These are phyloP conservation scores for Aspergillus sp. DNA, from an alignment of 2,329 filamentous ascomycete species.

Conservation along the genomic window DNA sequence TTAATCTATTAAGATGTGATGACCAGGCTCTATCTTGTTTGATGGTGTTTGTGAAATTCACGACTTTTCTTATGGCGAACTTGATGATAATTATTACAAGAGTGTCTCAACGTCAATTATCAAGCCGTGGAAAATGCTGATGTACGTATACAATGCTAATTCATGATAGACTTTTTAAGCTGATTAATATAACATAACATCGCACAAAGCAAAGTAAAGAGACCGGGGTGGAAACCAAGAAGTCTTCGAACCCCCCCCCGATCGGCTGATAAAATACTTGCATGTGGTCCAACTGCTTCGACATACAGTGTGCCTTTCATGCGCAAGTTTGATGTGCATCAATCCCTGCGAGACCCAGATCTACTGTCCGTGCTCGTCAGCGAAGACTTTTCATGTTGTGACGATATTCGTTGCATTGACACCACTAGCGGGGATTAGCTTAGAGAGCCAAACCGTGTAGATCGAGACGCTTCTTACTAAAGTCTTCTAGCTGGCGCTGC, in stretches of 20 bases:
- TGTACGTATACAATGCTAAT: background rate
- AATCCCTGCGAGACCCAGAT: background rate
- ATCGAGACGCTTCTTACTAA: slow-evolving; percentile 60
- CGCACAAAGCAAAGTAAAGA: background rate
- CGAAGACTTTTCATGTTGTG: slow-evolving; percentile 78
- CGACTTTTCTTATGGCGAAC: background rate
- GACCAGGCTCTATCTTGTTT: background rate
- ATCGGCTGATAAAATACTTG: background rate
- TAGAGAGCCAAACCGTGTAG: background rate
- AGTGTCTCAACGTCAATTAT: background rate
- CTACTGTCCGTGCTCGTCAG: slow-evolving; percentile 7
- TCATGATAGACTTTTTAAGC: background rate
- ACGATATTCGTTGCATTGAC: slow-evolving; percentile 84
- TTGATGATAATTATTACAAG: background rate
- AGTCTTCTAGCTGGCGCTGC: slow-evolving; percentile 84
- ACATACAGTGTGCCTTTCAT: background rate
- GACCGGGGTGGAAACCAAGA: background rate
- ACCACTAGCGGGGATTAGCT: slow-evolving; percentile 58
- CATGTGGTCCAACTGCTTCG: background rate
- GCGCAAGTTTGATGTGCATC: background rate
- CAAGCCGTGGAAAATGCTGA: background rate
- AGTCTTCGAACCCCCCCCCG: background rate
- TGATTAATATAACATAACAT: background rate
- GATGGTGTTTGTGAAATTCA: background rate
- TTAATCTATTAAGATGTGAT: background rate